Conservation (phyloP, 257 asterid species). For the Petunia secreta region DNA sequence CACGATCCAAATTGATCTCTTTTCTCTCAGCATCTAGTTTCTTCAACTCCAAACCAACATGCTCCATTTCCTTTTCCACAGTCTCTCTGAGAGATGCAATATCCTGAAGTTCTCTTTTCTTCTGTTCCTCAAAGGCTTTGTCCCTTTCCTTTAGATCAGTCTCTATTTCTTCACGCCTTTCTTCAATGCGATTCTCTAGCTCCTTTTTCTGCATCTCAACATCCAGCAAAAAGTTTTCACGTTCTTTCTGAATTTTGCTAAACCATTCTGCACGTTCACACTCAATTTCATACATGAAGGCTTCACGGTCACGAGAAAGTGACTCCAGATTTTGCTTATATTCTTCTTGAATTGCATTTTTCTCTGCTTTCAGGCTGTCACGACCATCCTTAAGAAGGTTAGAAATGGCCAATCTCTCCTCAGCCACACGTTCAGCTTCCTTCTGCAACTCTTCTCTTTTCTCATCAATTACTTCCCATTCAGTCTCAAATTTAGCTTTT, state of each 20-base stretch:
- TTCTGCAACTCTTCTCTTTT: slow-evolving; percentile 76
- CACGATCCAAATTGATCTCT: slow-evolving; percentile 76
- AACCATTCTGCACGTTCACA: slow-evolving; percentile 77
- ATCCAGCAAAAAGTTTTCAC: slow-evolving; percentile 67
- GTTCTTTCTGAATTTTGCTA: slow-evolving; percentile 78
- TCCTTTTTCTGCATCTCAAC: slow-evolving; percentile 77
- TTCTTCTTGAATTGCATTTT: slow-evolving; percentile 63
- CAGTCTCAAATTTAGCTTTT: slow-evolving; percentile 88
- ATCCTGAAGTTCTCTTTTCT: slow-evolving; percentile 65
- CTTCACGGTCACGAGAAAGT: slow-evolving; percentile 79
- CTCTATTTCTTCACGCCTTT: slow-evolving; percentile 87
- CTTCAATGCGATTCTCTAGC: slow-evolving; percentile 64
- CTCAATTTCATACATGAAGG: slow-evolving; percentile 70
- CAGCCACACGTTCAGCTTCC: slow-evolving; percentile 76
- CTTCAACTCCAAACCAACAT: slow-evolving; percentile 70
- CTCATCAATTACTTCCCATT: slow-evolving; percentile 91
- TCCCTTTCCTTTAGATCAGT: slow-evolving; percentile 65
- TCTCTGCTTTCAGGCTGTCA: slow-evolving; percentile 73
- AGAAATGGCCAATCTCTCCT: slow-evolving; percentile 68
- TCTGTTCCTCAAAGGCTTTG: slow-evolving; percentile 72
- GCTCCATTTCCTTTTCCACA: slow-evolving; percentile 69
- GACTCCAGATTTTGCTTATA: slow-evolving; percentile 72
- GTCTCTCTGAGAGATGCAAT: slow-evolving; percentile 65
- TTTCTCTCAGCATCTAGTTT: slow-evolving; percentile 73
- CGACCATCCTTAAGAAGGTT: slow-evolving; percentile 80